Base-by-base conservation (phyloP, 176 grass and related monocot species). In the Cenchrus fungigraminus region DNA sequence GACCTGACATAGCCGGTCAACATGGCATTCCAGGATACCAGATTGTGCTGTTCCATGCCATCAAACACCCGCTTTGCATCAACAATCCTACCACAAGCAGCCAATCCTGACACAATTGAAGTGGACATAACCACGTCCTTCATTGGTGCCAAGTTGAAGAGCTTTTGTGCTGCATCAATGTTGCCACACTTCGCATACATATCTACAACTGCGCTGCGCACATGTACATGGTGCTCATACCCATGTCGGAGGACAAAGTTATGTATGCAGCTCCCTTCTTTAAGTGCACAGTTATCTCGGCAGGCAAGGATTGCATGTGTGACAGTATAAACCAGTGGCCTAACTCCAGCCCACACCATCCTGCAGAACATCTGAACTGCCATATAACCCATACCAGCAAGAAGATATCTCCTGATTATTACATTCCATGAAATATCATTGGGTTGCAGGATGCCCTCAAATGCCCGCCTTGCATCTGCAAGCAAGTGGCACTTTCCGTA, bases 11-110 rank as follows among this genome's bases (percentile, higher is more conserved):
- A 94, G 20, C 90, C 90, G 13, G 62, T 91, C 65, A 99, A 83
- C 93, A 99, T 92, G 63, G 97, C 88, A 81, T 99, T 99, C 94
- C 97, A 99, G 8, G 90, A 94, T 43, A 99, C 90, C 2, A 96
- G 74, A 83, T 94, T 99, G 45, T 65, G 85, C 6, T 92, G 82
- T 81, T 91, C 71, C 94, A 99, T 99, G 31, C 85, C 62, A 47
- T 92, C 61, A 19, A 94, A 96, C n/a, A 96, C 51, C 44, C 66
- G 54, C 73, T 91, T 91, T 46, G 97, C 97, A 56, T 96, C 94
- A 55, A 59, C 47, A 66, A 96, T 86, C 89, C 91, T 94, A 78
- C 93, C 97, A 68, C 80, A 92, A 65, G 91, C 34, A 63, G 85
- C 91, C 72, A 94, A 89, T 58, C 88, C 82, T 37, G 93, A 91